Evolutionary conservation across 2,329 filamentous ascomycete genomes (phyloP), one percentile per base, ranked within the genome.

Genomic region (Alternaria sp.): DNA sequence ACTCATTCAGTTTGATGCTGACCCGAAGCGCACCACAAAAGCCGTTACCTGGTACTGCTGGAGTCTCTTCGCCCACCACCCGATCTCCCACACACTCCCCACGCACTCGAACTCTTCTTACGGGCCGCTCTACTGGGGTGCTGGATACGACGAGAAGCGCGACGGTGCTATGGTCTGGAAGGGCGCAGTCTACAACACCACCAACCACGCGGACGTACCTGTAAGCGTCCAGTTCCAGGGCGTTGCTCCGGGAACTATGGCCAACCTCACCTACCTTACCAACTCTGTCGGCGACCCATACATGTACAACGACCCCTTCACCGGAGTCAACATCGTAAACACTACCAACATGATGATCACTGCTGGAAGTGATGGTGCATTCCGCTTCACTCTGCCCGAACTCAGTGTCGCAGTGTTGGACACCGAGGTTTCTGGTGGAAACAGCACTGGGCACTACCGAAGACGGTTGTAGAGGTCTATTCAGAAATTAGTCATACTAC

Each of bases 321-420:
- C 86, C 20, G 85, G 88, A 0, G 74, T 83, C 53, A 65, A 84
- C 83, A 71, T 76, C 46, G 74, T 78, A 6, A 66, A 69, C 18
- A 70, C 63, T 1, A 69, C 57, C 6, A 69, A 45, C 2, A 71
- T 34, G 5, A 57, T 65, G 14, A 2, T 77, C 30, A 65, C 54
- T 16, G 74, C 74, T 3, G 81, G 79, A 16, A 67, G 72, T 3
- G 76, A 81, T 27, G 86, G 86, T 2, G 73, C 67, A 2, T 87
- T 88, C 65, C 74, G 74, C 44, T 88, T 88, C 66, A 79, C 71
- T 27, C 61, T 89, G 68, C 86, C 86, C 0, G 78, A 85, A 64
- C 74, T 87, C 59, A 87, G 85, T 65, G 82, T 89, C 50, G 85
- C 85, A 14, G 82, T 89, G 3, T 69, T 89, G 54, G 84, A 87